Evolutionary conservation across 1,139 yeast species (phyloP).

Genomic region (Cylindricascospora bacillispora): DNA sequence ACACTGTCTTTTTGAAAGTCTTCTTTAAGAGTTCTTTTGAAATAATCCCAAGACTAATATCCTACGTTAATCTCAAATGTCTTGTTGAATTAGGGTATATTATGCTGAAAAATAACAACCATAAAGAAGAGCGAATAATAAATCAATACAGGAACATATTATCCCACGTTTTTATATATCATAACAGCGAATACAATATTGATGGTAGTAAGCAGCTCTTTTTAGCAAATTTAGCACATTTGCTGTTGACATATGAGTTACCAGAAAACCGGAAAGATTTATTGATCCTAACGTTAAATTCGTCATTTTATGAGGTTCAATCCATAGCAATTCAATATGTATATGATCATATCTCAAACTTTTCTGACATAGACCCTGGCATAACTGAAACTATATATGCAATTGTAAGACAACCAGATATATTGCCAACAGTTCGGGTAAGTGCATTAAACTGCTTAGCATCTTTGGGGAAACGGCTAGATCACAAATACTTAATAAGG

Average conservation of each 20-base stretch:
- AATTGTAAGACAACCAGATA: not conserved
- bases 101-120: too few relatives aligned
- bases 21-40: too few relatives aligned
- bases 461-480: too few relatives aligned
- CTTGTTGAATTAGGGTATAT: too few relatives aligned
- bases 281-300: conserved; percentile 26
- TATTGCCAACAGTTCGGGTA: not conserved
- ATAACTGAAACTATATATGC: not conserved
- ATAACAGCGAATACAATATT: too few relatives aligned
- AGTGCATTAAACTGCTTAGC: not conserved
- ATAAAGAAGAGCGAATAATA: too few relatives aligned
- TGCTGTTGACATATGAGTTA: conserved; percentile 23
- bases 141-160: too few relatives aligned
- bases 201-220: conserved; percentile 38
- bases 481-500: too few relatives aligned
- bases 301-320: conserved; percentile 40
- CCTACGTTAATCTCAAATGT: too few relatives aligned
- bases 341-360: not conserved
- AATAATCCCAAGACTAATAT: too few relatives aligned
- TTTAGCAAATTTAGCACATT: conserved; percentile 24
- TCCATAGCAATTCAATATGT: conserved; percentile 30
- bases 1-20: too few relatives aligned
- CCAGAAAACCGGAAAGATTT: conserved; percentile 20
- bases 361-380: not conserved
- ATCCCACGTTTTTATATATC: not conserved